Evolutionary conservation across 73 alveolate species (phyloP), one percentile per base, ranked within the genome.

Genomic region (Paramecium caudatum): DNA sequence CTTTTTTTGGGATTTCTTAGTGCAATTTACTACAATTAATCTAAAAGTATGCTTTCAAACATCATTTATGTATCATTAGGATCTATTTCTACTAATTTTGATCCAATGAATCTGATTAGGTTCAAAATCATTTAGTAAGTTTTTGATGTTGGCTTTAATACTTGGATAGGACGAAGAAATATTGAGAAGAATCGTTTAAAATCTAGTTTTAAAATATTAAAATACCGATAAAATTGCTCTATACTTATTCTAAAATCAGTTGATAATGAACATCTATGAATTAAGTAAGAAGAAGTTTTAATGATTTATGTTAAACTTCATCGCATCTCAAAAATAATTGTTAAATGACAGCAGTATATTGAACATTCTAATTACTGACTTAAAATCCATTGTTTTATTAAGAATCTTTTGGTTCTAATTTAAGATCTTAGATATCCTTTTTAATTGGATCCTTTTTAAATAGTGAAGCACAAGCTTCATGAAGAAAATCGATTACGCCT

Each of bases 401-500:
- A 0, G 69, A 30, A 8, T 74, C 88, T 45, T 74, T 74, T 27
- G 88, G 88, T 74, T 74, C 88, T 13, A 74, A 47, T 43, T 74
- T 74, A 12, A 74, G 32, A 19, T 41, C 62, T 78, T 86, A 32
- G 23, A 86, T 62, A 61, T 86, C 93, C 55, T 33, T 62, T 17
- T 47, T 30, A 10, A 86, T 86, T 1, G 93, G 93, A 36, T 86
- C 90, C 46, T 86, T 86, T 43, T 86, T 86, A 37, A 86, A 86
- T 23, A 86, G 46, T 21, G 68, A 47, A 49, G 93, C 82, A 43
- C 86, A 62, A 37, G 82, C 68, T 15, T 86, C 93, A 62, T 86
- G 85, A 39, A 86, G 39, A 32, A 86, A 86, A 86, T 86, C 93
- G 19, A 86, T 43, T 12, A 86, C 84, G n/a, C 93, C 93, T 86